Evolutionary conservation across 352 stramenopile genomes (phyloP).

Genomic region (Stramenopiles sp.): DNA sequence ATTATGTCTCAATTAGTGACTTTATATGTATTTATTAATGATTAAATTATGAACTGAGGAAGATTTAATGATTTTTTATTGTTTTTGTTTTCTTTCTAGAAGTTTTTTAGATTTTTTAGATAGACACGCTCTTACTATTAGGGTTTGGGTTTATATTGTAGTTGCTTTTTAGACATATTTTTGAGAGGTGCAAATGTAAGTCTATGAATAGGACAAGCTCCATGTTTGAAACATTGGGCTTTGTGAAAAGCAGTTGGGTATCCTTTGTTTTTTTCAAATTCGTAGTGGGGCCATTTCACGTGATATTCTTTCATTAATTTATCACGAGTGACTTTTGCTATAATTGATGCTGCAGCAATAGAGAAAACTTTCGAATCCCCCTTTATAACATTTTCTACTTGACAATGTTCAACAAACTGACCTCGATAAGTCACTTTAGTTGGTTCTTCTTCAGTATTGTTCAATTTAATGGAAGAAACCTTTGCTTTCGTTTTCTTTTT

Average conservation of each 20-base stretch:
- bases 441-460: too few relatives aligned
- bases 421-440: too few relatives aligned
- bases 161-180: too few relatives aligned
- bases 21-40: too few relatives aligned
- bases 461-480: background rate
- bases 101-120: too few relatives aligned
- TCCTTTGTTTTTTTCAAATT: slow-evolving; percentile 76
- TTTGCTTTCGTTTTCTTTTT: slow-evolving; percentile 7
- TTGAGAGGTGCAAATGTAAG: slow-evolving; percentile 66
- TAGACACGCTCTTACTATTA: too few relatives aligned
- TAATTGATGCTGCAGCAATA: slow-evolving; percentile 83
- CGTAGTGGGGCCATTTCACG: slow-evolving; percentile 53
- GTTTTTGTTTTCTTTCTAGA: too few relatives aligned
- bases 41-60: too few relatives aligned
- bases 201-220: slow-evolving; percentile 63
- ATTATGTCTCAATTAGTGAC: too few relatives aligned
- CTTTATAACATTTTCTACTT: slow-evolving; percentile 58
- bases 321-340: slow-evolving; percentile 89
- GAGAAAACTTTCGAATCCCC: slow-evolving; percentile 69
- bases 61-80: too few relatives aligned
- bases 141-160: too few relatives aligned
- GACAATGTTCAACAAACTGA: slow-evolving; percentile 11
- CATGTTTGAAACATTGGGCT: slow-evolving; percentile 35
- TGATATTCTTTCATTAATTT: slow-evolving; percentile 77
- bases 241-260: slow-evolving; percentile 73